Evolutionary conservation across 2,329 filamentous ascomycete species (phyloP), one percentile per base, ranked within the genome.

Genomic region (Xylariales sp.): DNA sequence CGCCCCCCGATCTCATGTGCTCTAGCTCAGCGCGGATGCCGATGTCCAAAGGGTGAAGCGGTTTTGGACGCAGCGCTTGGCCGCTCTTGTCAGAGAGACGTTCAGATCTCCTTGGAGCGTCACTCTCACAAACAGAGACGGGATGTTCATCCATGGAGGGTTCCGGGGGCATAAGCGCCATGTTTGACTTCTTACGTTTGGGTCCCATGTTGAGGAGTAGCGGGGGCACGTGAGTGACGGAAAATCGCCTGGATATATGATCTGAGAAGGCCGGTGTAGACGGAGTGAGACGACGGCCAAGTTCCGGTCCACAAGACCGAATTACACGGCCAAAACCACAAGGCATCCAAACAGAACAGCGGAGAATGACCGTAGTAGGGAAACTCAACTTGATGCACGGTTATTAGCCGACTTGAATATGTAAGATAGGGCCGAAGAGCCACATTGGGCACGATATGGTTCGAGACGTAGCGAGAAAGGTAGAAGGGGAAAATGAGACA

Each of bases 141-240:
- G 54, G 6, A 3, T 45, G 32, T 18, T 71, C 60, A 7, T 65
- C 61, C 10, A 53, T 6, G 3, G 59, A 49, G 6, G 8, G 10
- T 56, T 67, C 30, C 32, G 71, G 34, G 3, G 58, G 34, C 16
- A 71, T 48, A 53, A 69, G 67, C 18, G 68, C 70, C 65, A 65
- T 71, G 54, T 61, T 60, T 14, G 75, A 70, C 62, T 77, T 79
- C 70, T 81, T 83, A 56, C 82, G 78, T 70, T 83, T 84, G 3
- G 77, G 48, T 1, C 75, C 75, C 82, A 83, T 84, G 10, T 73
- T 74, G 64, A 39, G 12, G 30, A 50, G 5, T 7, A 43, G 8
- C 16, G 62, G 36, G 28, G 49, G n/a, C 7, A 30, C 16, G 45
- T 62, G 16, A 49, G 54, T 16, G 16, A 46, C 36, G 9, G 8